Conservation (phyloP, 352 stramenopile genomes). For the Pythium oligandrum region DNA sequence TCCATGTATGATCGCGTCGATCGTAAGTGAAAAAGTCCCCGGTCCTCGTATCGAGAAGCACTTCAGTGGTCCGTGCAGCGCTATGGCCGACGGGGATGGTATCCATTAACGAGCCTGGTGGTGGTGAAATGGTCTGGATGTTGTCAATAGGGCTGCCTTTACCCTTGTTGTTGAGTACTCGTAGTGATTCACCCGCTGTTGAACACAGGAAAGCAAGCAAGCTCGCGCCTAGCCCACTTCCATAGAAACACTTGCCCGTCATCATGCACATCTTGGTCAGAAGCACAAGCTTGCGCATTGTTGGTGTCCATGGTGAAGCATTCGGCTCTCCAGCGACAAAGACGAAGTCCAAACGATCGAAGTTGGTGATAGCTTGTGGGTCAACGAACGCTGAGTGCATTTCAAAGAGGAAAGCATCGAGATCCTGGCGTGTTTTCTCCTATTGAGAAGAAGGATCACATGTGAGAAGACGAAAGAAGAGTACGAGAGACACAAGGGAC, state of each 20-base stretch:
- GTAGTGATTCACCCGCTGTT: constrained; percentile 57
- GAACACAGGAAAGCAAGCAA: constrained; percentile 68
- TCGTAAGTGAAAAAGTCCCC: constrained; percentile 69
- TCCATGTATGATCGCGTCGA: constrained; percentile 30
- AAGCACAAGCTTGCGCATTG: constrained; percentile 54
- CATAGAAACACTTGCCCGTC: constrained; percentile 81
- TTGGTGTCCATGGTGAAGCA: constrained; percentile 53
- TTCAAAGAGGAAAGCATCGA: constrained; percentile 78
- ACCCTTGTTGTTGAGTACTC: constrained; percentile 59
- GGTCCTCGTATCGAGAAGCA: constrained; percentile 65
- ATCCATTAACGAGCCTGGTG: constrained; percentile 1
- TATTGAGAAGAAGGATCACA: constrained; percentile 10
- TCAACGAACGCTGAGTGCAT: constrained; percentile 65
- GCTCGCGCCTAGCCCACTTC: constrained; percentile 45
- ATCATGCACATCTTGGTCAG: constrained; percentile 87
- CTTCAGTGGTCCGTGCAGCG: constrained; percentile 12
- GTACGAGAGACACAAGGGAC: constrained; percentile 5
- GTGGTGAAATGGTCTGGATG: constrained; percentile 34
- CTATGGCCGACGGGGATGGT: constrained; percentile 1
- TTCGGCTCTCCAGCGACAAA: constrained; percentile 68
- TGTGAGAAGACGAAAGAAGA: neutral
- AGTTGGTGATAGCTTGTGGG: constrained; percentile 64
- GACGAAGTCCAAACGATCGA: constrained; percentile 79
- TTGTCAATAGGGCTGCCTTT: constrained; percentile 40
- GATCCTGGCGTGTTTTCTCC: constrained; percentile 53